Base-by-base conservation (phyloP, 306 rosid species). In the Citrullus colocynthis region DNA sequence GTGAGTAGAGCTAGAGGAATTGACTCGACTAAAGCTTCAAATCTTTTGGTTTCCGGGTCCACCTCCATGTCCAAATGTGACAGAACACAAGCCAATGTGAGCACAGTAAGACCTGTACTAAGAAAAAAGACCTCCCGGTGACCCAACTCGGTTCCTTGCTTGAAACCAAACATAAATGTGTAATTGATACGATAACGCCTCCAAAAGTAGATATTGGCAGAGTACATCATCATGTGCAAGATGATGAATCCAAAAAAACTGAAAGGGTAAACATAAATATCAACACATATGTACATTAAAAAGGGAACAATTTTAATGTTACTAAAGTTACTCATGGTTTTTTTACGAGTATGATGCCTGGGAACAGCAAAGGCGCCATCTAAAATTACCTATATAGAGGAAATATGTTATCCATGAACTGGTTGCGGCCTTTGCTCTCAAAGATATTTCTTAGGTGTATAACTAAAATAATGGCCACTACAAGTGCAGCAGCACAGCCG, bases 71-170 rank as follows among this genome's bases (percentile, higher is more conserved):
- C 90, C 78, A 89, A 71, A 84, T 83, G 86, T 54, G 86, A 88
- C 75, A 88, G 48, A 14, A 81, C 84, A 75, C 88, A 88, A 55
- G 86, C 85, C 79, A 84, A 71, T 70, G 95, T 79, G 20, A 90
- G 79, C 15, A 85, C 83, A 34, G 86, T 45, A 57, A 88, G 81
- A 37, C 83, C 88, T 37, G 87, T 81, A 69, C 92, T 85, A 32
- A 90, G 81, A 61, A 90, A 90, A 58, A 86, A 79, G 32, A 85
- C 84, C 78, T 89, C 83, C 78, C 90, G 83, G 78, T 88, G 86
- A n/a, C 93, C 89, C 67, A 91, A 72, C 45, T 89, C 95, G 21
- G 91, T 88, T 81, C 96, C 98, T 83, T 83, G 85, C 80, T 88
- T 87, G 81, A 93, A 81, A 76, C 96, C 95, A 51, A 91, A 91